These are phyloP conservation scores for Epichloe elymi DNA, from an alignment of 2,329 filamentous ascomycete species.

Conservation along the genomic window DNA sequence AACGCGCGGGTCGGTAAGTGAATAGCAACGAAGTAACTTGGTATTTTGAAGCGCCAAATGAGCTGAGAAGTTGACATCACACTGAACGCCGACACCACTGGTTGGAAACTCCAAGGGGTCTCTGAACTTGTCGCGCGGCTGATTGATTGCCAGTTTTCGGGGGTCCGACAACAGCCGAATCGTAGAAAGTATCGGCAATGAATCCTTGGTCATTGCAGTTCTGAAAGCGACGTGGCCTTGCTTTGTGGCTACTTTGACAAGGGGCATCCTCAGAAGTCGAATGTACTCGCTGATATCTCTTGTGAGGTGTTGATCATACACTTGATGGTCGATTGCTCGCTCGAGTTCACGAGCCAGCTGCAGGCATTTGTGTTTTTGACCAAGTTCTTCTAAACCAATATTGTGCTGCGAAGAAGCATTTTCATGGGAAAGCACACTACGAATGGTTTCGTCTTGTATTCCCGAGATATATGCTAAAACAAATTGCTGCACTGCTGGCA, in stretches of 20 bases:
- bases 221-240: constrained; percentile 10
- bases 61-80: constrained; percentile 85
- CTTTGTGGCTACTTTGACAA: constrained; percentile 10
- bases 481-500: constrained; percentile 11
- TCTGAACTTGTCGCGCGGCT: constrained; percentile 39
- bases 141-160: constrained; percentile 34
- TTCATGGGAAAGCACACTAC: constrained; percentile 23
- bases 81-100: constrained; percentile 65
- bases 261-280: constrained; percentile 30
- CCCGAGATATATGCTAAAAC: constrained; percentile 38
- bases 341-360: constrained; percentile 45
- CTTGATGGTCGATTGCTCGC: constrained; percentile 33
- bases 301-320: constrained; percentile 27
- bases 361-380: constrained; percentile 38
- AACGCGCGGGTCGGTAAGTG: constrained; percentile 64
- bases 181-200: constrained; percentile 23
- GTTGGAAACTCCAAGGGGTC: constrained; percentile 67
- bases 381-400: constrained; percentile 27
- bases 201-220: constrained; percentile 25
- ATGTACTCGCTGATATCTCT: constrained; percentile 35
- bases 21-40: constrained; percentile 69
- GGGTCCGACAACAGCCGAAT: constrained; percentile 36
- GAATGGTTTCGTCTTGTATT: constrained; percentile 33
- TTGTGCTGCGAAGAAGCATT: constrained; percentile 7
- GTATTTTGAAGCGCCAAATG: constrained; percentile 77